Evolutionary conservation across 164 flowering plant genomes (phyloP), one percentile per base, ranked within the genome.

Genomic region (Sedum album): DNA sequence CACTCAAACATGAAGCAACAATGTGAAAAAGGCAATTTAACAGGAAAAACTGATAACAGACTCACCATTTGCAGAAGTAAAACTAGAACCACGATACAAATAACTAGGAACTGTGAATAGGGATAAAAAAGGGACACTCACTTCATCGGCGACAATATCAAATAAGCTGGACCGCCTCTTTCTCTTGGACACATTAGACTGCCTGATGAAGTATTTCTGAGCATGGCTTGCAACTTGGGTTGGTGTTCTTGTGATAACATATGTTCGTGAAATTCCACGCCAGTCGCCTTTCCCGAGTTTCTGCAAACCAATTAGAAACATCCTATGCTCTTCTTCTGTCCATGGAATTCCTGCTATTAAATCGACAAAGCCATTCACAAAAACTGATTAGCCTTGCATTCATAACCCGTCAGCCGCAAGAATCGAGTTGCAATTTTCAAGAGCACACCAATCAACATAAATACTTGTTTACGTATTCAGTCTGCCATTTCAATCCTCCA

Each of bases 211-310:
- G 78, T 86, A 87, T 72, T 90, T 90, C 74, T 90, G 96, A 71
- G 96, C 96, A 79, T 90, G 96, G 77, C 96, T 90, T 31, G 96
- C 96, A 38, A 90, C 96, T 78, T 90, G 96, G 18, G 93, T 90
- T 15, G 96, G 91, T 61, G 93, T 88, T 79, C 97, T 87, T 36
- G 97, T 75, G 38, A 88, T 78, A 23, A 91, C 97, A 77, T 79
- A 91, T 51, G 82, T 88, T n/a, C 93, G 88, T 15, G 97, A 77
- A 74, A 91, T 91, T 63, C 97, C 97, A 69, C 97, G 87, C 95
- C 96, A 91, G 78, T 91, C 97, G 69, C 97, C 97, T 79, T 89
- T 91, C 6, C 97, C 96, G 31, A 91, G 90, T 83, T 91, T 91
- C 76, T 86, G 90, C 67, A 91, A 69, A 33, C 97, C 96, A 68